Evolutionary conservation across 306 rosid genomes (phyloP).

Genomic region (Rosa rugosa): DNA sequence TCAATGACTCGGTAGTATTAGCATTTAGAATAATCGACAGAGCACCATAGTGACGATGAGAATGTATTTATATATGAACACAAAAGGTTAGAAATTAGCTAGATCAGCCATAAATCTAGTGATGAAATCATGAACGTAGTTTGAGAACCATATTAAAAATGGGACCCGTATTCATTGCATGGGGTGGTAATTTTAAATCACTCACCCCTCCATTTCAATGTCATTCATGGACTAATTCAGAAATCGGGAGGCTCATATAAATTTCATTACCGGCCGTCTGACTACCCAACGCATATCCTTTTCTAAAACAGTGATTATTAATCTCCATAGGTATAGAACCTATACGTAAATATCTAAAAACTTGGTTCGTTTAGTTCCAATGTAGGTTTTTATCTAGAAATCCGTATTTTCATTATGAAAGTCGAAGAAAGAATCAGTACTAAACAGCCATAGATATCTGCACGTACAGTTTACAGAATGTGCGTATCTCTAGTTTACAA

Average conservation of each 20-base stretch:
- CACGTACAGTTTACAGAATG: neutral
- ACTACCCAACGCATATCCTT: neutral
- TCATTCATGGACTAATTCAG: conserved; percentile 2
- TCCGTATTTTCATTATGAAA: neutral
- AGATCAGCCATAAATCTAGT: conserved; percentile 9
- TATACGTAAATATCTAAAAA: neutral
- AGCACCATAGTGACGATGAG: neutral
- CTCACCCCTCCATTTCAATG: neutral
- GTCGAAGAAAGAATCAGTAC: neutral
- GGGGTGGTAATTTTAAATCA: neutral
- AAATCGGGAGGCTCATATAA: neutral
- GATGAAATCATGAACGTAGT: neutral
- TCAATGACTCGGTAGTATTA: neutral
- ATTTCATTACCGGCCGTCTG: neutral
- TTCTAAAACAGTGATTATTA: neutral
- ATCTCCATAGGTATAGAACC: neutral
- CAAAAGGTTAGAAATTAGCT: neutral
- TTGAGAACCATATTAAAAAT: conserved; percentile 11
- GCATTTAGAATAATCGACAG: neutral
- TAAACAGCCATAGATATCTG: neutral
- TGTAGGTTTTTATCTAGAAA: neutral
- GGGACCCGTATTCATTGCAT: conserved; percentile 13
- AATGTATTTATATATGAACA: neutral
- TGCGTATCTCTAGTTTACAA: neutral
- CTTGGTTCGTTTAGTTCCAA: no score